Evolutionary conservation across 2,329 filamentous ascomycete species (phyloP), one percentile per base, ranked within the genome.

Genomic region (Fusarium fracticaudum): DNA sequence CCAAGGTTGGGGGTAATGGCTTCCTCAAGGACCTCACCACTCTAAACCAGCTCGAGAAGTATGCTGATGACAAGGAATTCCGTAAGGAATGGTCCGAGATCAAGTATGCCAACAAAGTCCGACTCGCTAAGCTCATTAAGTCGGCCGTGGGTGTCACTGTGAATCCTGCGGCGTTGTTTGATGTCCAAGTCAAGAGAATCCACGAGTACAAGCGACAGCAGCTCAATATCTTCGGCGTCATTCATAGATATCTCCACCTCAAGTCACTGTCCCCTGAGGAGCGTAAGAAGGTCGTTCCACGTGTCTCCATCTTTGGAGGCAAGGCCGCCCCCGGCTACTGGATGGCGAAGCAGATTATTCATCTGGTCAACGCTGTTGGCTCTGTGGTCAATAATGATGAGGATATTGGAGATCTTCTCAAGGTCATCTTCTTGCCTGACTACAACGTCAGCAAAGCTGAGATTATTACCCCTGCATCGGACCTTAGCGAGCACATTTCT

Each of bases 391-490:
- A 99, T 86, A 93, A 94, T 45, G 96, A 99, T 79, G 87, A 91
- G 48, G 96, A 98, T 40, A 92, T 98, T 80, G 96, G 96, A 38
- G 96, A 98, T 80, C 87, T 97, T 37, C 89, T 99, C 80, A 99
- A 99, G 88, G 96, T 99, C 60, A 91, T 99, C 80, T 99, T 98
- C 87, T 85, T 99, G 61, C 94, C 97, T 81, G 96, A 99, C 84
- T 99, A 99, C 89, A 99, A 99, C 76, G 96, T 99, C 80, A 98
- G 95, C 90, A 99, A 99, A 87, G 96, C 96, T 7, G 96, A 99
- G 85, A 95, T 98, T 80, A 98, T 99, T 79, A 90, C 91, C 74
- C 96, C 96, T 18, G 96, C 96, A 18, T 98, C 94, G 26, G 96
- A 99, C 79, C 92, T 99, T 79, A 98, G 95, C 84, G 96, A 99